Percentiles rank a stretch among this genome's conserved stretches.
These are phyloP conservation scores for Auricularia sp. DNA, from an alignment of 768 basidiomycete genomes.

Conservation along the genomic window DNA sequence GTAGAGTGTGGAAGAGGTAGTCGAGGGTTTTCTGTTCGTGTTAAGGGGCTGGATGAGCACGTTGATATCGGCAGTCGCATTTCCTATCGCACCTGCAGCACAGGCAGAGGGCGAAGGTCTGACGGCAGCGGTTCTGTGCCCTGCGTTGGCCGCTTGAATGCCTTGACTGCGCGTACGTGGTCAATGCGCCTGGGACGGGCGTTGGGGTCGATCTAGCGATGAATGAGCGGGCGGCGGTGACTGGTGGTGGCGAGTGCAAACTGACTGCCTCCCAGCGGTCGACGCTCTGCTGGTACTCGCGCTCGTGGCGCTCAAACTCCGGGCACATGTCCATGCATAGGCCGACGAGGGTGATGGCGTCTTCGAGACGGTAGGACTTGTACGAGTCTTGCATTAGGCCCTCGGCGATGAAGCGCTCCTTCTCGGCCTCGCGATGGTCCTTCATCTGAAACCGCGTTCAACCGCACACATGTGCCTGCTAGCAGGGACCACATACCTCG, in stretches of 20 bases:
- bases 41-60: conserved; percentile 3
- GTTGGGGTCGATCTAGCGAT: conserved; percentile 23
- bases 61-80: conserved; percentile 1
- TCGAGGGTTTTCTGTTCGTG: conserved; percentile 64
- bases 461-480: not conserved
- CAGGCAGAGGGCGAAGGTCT: conserved; percentile 77
- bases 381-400: conserved; percentile 85
- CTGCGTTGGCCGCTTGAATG: conserved; percentile 85
- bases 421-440: conserved; percentile 47
- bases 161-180: conserved; percentile 82
- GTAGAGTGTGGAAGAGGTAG: conserved; percentile 82
- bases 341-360: conserved; percentile 88
- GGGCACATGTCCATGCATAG: conserved; percentile 95
- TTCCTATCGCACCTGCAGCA: conserved; percentile 51
- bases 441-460: not conserved
- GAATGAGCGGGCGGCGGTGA: not conserved
- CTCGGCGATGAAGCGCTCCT: conserved; percentile 63
- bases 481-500: not conserved
- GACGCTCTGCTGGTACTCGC: conserved; percentile 83
- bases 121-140: conserved; percentile 83
- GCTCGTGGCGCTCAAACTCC: conserved; percentile 81
- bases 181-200: conserved; percentile 65
- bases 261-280: conserved; percentile 79
- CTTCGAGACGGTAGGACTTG: conserved; percentile 69
- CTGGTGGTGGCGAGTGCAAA: not conserved